Evolutionary conservation across 306 rosid genomes (phyloP), one percentile per base, ranked within the genome.

Genomic region (Quillaja saponaria): DNA sequence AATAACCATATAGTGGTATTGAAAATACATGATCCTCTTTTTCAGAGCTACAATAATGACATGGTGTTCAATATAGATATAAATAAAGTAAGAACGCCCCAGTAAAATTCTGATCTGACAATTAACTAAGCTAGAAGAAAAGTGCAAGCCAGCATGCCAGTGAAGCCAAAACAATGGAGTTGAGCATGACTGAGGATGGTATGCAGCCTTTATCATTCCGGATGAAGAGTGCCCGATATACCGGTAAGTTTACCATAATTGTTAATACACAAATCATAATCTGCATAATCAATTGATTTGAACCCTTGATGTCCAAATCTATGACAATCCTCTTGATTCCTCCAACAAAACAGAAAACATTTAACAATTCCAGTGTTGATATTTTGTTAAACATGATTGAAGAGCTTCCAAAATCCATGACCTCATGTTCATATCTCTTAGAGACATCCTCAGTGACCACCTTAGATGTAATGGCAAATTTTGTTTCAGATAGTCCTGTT

Each of bases 321-420:
- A 70, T 34, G 5, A 66, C 8, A 63, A 74, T 33, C 63, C 59
- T 76, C 72, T 1, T 75, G 6, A 78, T 66, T 37, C 82, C 91
- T 28, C 66, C 55, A 37, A 78, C 8, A 1, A 77, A 66, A 49
- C 79, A 49, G 25, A 82, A 62, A 13, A 86, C 60, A 70, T 79
- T 86, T 5, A 86, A 59, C 68, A 84, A 41, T 31, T 87, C 84
- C 48, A 83, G 20, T n/a, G 91, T 82, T 14, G 85, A 71, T 10
- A 86, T 16, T 19, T 82, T 50, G 18, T 58, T 78, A n/a, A 52
- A 59, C 83, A 72, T 67, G 17, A 72, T 42, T 10, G 58, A 46
- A 20, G 89, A 71, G 72, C 83, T 75, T 61, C 94, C 90, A 38
- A 88, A 88, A n/a, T 85, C 87, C 6, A 85, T 44, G 20, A 83